Evolutionary conservation across 768 basidiomycete genomes (phyloP).

Genomic region (Lentinula detonsa): DNA sequence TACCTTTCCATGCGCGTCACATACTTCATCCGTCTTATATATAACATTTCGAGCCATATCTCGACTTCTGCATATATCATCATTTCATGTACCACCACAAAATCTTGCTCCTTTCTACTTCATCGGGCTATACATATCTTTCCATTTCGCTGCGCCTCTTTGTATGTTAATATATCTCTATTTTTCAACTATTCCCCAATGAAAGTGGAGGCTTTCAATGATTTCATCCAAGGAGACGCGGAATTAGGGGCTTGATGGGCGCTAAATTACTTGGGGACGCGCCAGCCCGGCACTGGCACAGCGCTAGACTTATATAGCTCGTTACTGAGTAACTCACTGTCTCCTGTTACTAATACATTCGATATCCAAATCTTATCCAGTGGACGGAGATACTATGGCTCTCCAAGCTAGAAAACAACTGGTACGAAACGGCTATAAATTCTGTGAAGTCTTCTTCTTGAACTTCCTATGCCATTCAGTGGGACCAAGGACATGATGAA

Average conservation of each 20-base stretch:
- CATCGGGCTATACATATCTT: too few species aligned
- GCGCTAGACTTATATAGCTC: neutral
- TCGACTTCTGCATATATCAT: neutral
- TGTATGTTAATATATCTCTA: too few species aligned
- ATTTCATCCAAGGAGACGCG: neutral
- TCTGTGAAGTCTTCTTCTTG: neutral
- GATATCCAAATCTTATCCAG: neutral
- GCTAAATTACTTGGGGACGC: neutral
- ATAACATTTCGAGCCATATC: neutral
- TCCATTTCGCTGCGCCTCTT: too few species aligned
- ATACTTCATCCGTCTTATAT: neutral
- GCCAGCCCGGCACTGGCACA: too few species aligned
- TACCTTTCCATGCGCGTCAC: neutral
- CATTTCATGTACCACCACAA: neutral
- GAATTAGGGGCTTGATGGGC: neutral
- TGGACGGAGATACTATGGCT: neutral
- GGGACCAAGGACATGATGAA: constrained; percentile 7
- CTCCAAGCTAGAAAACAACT: constrained; percentile 1
- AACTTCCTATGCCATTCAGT: neutral
- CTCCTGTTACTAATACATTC: too few species aligned
- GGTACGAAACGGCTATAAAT: neutral
- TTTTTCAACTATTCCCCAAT: neutral
- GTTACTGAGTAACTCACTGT: too few species aligned
- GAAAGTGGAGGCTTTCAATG: neutral
- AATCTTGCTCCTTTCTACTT: neutral